Conservation (phyloP, 1,139 yeast genomes). For the Nakaseomyces bracarensis region DNA sequence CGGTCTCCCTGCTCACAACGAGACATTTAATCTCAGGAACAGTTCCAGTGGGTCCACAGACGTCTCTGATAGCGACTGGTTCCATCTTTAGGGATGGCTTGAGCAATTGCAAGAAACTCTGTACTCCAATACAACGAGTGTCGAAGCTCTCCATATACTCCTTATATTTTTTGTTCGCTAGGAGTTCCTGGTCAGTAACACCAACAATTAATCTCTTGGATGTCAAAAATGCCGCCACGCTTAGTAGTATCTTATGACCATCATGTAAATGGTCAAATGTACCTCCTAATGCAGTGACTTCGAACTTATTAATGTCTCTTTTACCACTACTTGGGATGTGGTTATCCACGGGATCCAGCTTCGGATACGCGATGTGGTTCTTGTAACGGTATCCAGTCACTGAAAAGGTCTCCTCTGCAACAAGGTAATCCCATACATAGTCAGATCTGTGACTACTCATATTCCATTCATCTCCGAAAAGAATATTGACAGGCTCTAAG, state of each 20-base stretch:
- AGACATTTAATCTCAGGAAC: slow-evolving; percentile 67
- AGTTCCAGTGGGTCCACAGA: slow-evolving; percentile 93
- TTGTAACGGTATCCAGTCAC: neutral
- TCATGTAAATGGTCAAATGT: slow-evolving; percentile 95
- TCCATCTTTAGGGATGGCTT: slow-evolving; percentile 39
- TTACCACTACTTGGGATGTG: neutral
- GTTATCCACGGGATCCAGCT: neutral
- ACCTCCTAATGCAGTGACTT: slow-evolving; percentile 72
- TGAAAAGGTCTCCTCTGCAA: neutral
- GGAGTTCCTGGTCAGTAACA: slow-evolving; percentile 68
- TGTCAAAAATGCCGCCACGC: slow-evolving; percentile 62
- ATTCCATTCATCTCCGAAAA: slow-evolving; percentile 15
- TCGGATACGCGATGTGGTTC: neutral
- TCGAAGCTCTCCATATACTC: slow-evolving; percentile 56
- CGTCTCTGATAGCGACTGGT: slow-evolving; percentile 61
- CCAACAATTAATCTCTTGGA: slow-evolving; percentile 58
- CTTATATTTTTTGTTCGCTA: slow-evolving; percentile 65
- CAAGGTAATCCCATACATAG: slow-evolving; percentile 3
- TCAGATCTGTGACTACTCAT: neutral
- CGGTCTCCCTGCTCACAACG: slow-evolving; percentile 73
- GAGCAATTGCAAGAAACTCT: slow-evolving; percentile 41
- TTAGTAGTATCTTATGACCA: slow-evolving; percentile 82
- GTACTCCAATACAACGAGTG: slow-evolving; percentile 42
- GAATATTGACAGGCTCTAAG: slow-evolving; percentile 22
- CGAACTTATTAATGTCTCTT: slow-evolving; percentile 25